Evolutionary conservation across 2,329 filamentous ascomycete species (phyloP), one percentile per base, ranked within the genome.

Genomic region (Lizonia empirigonia): DNA sequence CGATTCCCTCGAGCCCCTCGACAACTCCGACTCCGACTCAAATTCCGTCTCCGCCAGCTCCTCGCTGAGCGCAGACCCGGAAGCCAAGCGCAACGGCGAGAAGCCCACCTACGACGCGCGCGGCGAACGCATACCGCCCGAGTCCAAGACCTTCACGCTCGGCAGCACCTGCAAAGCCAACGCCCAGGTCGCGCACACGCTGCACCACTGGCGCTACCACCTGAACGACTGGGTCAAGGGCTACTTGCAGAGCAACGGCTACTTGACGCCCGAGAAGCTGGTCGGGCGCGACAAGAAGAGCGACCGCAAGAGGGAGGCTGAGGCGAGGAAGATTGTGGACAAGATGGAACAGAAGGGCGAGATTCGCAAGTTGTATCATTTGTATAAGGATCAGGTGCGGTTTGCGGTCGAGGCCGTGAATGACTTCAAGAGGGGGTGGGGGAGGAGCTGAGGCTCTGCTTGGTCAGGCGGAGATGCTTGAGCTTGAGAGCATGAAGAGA

Each of bases 121-220:
- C 8, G 65, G 67, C 49, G 64, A 69, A 33, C 62, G 54, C 13
- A 50, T 72, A 20, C 65, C 67, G 0, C 64, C 68, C 1, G 66
- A 63, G 23, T 60, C 56, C 13, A 63, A 65, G 13, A 46, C 53
- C 37, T 72, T 72, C 54, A 61, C 64, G 1, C 56, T 72, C 1
- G 70, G 70, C 24, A 60, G 54, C 4, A 70, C 68, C 53, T 89
- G 85, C 75, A 82, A 80, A 63, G 73, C 75, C 24, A 87, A 87
- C 58, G 88, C 89, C 0, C 78, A 85, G 57, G 86, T 86, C 30
- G 86, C 88, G 0, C 89, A 93, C 65, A 81, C 80, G 1, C 78
- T 93, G 3, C 80, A 85, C 4, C 90, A 94, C 72, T 92, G 90
- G 90, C 86, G 87, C 49, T 83, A 82, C 53, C 82, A 85, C 36